Conservation (phyloP, 1,284 basidiomycete species). For the Malassezia arunalokei region DNA sequence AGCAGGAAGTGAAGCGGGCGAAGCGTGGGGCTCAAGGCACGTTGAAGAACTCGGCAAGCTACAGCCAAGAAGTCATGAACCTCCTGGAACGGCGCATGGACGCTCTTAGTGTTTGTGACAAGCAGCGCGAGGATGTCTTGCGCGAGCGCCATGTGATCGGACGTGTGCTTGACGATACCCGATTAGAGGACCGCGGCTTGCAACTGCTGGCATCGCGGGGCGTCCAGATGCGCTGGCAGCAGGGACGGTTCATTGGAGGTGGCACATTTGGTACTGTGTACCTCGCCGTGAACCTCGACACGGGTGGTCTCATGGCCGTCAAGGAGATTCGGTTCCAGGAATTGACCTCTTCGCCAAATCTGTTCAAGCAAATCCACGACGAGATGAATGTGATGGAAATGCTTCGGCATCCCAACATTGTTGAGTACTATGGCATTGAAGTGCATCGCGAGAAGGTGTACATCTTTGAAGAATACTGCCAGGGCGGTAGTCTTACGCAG, state of each 20-base stretch:
- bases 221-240: slow-evolving; percentile 95
- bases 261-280: slow-evolving; percentile 85
- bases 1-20: slow-evolving; percentile 34
- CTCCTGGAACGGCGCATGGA: slow-evolving; percentile 33
- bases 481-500: slow-evolving; percentile 81
- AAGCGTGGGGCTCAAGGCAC: slow-evolving; percentile 34
- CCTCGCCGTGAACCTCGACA: slow-evolving; percentile 89
- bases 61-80: slow-evolving; percentile 21
- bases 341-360: slow-evolving; percentile 53
- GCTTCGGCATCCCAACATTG: slow-evolving; percentile 93
- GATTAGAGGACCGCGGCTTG: slow-evolving; percentile 39
- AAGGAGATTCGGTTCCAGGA: slow-evolving; percentile 99
- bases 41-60: slow-evolving; percentile 35
- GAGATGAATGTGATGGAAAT: slow-evolving; percentile 98
- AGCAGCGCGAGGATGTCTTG: slow-evolving; percentile 29
- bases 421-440: slow-evolving; percentile 98
- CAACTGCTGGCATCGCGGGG: slow-evolving; percentile 57
- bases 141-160: slow-evolving; percentile 38
- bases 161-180: slow-evolving; percentile 42
- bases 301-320: slow-evolving; percentile 93
- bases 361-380: slow-evolving; percentile 80
- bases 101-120: slow-evolving; percentile 30
- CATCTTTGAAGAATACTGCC: slow-evolving; percentile 98
- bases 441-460: slow-evolving; percentile 98
- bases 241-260: slow-evolving; percentile 90